phyloP scores from a whole-genome alignment of 1,139 yeast species.

The Citeromyces siamensis region DNA sequence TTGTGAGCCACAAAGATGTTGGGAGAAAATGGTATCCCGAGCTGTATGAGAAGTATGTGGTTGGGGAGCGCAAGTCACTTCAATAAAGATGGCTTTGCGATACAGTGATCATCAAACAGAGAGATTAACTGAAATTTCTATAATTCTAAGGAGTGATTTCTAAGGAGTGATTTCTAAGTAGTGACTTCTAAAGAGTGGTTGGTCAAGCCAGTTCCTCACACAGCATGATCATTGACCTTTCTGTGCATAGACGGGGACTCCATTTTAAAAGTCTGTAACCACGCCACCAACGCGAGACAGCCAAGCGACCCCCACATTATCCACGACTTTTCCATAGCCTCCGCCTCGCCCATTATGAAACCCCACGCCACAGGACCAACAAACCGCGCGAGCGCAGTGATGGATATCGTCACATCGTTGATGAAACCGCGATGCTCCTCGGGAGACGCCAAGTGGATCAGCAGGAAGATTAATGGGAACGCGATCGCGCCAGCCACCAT shows the following conservation, averaged over 20 bases:
- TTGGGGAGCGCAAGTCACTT: too few relatives aligned
- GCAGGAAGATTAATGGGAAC: conserved; percentile 28
- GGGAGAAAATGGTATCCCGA: conserved; percentile 54
- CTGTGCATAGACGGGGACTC: neutral
- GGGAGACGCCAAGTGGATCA: conserved; percentile 35
- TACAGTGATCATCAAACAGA: too few relatives aligned
- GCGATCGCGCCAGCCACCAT: conserved; percentile 23
- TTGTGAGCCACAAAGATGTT: conserved; percentile 58
- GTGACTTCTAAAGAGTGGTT: too few relatives aligned
- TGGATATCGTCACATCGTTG: conserved; percentile 35
- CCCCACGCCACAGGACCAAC: conserved; percentile 53
- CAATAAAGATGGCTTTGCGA: too few relatives aligned
- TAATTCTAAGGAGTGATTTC: too few relatives aligned
- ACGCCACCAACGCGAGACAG: neutral
- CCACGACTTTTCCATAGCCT: neutral
- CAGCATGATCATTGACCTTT: too few relatives aligned
- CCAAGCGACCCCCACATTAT: conserved; percentile 1
- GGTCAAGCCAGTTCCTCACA: too few relatives aligned
- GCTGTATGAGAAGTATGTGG: conserved; percentile 17
- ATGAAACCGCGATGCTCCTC: conserved; percentile 36
- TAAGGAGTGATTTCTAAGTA: too few relatives aligned
- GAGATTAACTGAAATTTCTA: too few relatives aligned
- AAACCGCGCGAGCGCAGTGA: conserved; percentile 42
- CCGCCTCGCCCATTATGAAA: conserved; percentile 23
- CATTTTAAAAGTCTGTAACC: neutral